Conservation (phyloP, 1,284 basidiomycete species). For the Vanrija pseudolonga region DNA sequence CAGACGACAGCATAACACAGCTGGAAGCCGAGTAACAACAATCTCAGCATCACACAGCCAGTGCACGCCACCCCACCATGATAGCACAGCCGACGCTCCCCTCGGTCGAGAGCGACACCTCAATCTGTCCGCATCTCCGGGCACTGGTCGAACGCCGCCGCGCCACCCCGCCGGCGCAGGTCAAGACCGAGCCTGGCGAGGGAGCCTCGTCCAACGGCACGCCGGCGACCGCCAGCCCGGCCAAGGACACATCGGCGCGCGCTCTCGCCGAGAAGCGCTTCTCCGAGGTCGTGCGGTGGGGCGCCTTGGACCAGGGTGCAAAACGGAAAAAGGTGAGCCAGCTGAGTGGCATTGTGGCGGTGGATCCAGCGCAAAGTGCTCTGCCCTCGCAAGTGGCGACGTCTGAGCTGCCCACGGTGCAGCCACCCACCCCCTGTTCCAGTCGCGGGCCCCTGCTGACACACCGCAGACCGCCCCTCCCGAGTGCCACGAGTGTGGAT, state of each 20-base stretch:
- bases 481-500: conserved; percentile 61
- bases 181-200: conserved; percentile 16
- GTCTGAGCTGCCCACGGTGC: neutral
- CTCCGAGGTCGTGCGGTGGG: conserved; percentile 33
- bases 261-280: conserved; percentile 22
- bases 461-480: conserved; percentile 51
- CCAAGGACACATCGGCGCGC: neutral
- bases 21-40: too few relatives aligned
- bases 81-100: conserved; percentile 3
- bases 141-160: conserved; percentile 18
- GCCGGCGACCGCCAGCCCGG: neutral
- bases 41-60: too few relatives aligned
- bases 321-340: conserved; percentile 39
- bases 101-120: conserved; percentile 27
- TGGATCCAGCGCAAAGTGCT: neutral
- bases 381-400: neutral
- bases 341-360: neutral
- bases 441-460: conserved; percentile 4
- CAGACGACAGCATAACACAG: too few relatives aligned
- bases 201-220: neutral
- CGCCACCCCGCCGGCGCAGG: neutral
- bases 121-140: conserved; percentile 33
- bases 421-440: too few relatives aligned
- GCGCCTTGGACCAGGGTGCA: conserved; percentile 28
- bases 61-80: neutral